Evolutionary conservation across 2,329 filamentous ascomycete species (phyloP).

Genomic region (Harringtonia aguacate): DNA sequence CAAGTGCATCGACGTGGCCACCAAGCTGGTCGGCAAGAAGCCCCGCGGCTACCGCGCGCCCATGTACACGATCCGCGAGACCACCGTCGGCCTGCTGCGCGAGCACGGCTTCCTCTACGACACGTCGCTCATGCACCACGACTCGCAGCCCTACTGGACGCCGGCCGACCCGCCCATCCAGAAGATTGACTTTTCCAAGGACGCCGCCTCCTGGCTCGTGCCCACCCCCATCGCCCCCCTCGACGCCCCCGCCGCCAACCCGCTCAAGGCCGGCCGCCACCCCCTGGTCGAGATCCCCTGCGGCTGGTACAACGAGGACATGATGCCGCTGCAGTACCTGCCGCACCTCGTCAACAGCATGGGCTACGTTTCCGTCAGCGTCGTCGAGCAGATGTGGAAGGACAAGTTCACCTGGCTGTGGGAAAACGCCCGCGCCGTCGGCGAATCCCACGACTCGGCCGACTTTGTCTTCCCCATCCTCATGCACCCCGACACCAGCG

Average conservation of each 20-base stretch:
- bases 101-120: conserved; percentile 60
- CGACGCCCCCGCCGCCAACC: conserved; percentile 34
- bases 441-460: conserved; percentile 18
- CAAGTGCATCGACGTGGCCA: conserved; percentile 33
- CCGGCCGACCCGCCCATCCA: conserved; percentile 30
- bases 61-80: conserved; percentile 33
- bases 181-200: conserved; percentile 50
- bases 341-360: conserved; percentile 53
- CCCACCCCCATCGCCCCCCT: conserved; percentile 42
- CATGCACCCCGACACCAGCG: conserved; percentile 57
- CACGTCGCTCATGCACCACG: conserved; percentile 55
- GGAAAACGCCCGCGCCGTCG: conserved; percentile 19
- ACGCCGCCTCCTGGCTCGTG: conserved; percentile 55
- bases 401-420: conserved; percentile 46
- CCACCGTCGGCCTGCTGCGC: conserved; percentile 45
- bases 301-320: conserved; percentile 52
- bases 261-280: conserved; percentile 24
- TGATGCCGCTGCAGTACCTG: conserved; percentile 60
- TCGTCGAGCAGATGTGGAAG: conserved; percentile 52
- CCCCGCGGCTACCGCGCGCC: conserved; percentile 50
- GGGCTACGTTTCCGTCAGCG: conserved; percentile 43
- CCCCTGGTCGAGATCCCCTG: conserved; percentile 51
- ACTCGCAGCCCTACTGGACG: conserved; percentile 56
- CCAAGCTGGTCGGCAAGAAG: conserved; percentile 34
- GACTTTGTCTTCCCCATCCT: conserved; percentile 66